Base-by-base conservation (phyloP, 2,329 filamentous ascomycete genomes). In the Xylaria sp. region DNA sequence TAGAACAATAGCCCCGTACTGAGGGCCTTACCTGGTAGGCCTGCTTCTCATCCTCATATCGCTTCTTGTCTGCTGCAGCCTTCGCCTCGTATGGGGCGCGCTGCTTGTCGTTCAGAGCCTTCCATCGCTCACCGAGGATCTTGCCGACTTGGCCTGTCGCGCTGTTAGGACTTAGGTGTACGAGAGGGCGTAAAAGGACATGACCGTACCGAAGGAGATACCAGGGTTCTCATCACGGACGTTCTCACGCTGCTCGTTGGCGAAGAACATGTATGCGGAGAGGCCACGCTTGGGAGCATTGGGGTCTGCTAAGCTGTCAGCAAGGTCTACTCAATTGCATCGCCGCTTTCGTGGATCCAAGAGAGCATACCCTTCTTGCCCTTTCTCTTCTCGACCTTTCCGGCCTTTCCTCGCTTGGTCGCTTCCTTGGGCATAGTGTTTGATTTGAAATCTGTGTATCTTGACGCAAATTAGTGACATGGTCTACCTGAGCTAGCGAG, bases 261-360 rank as follows among this genome's bases (percentile, higher is more conserved):
- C 96, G 83, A 98, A 99, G 92, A 98, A 98, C 96, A 99, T 99
- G 90, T 99, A 99, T 73, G 96, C 96, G 63, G 96, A 98, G 60
- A 99, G 93, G 87, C 95, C 96, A 84, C 96, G 94, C 94, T 98
- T 99, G 82, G 96, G 96, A 70, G 94, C 95, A 85, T 98, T 98
- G 84, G 94, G 94, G 84, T 98, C 94, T 97, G 78, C 9, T 18
- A 23, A 12, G 67, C 48, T 28, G 48, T 73, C 65, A 73, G 71
- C 1, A 28, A 12, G n/a, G 46, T 46, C 20, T 20, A 39, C 12
- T 13, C 6, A 4, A 20, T 57, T 15, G 41, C 51, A 61, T 66
- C 59, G 52, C 48, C 12, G 48, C 18, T 2, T 31, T 15, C 8
- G 10, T 64, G 13, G 39, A 25, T 37, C 9, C 41, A 39, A 62